Base-by-base conservation (phyloP, 495 filamentous ascomycete genomes). In the Usnea hakonensis region DNA sequence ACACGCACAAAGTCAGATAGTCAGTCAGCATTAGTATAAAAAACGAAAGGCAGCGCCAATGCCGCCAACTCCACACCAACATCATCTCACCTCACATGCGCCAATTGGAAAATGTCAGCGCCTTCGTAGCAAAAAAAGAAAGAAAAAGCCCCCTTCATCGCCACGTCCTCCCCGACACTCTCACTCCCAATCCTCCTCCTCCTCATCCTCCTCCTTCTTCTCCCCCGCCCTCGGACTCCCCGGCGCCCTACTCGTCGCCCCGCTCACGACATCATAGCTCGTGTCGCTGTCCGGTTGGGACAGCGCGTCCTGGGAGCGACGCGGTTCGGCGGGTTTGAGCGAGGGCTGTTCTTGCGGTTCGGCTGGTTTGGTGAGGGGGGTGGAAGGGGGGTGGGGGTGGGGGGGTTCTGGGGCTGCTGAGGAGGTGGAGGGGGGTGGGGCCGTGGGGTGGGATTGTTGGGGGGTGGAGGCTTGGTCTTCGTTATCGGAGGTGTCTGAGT, bases 241-340 rank as follows among this genome's bases (percentile, higher is more conserved):
- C 16, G 86, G 85, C 33, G 90, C 85, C 57, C 86, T 86, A 71
- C 90, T 96, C 14, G 88, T 85, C 10, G 87, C 84, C 21, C 91
- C 91, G 67, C 90, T 95, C 44, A 97, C 90, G 38, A 97, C 79
- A 72, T 97, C 92, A 68, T 97, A 97, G 76, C 90, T 95, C 21
- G 89, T 88, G 68, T 97, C 92, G 72, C 90, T 95, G 70, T 89
- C 91, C 23, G 90, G 82, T 65, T 88, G 86, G 17, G 87, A 91
- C 56, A 90, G 89, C 71, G 89, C 85, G 68, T 96, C 91, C 64
- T 94, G 85, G 21, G 91, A 95, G 62, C 87, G 88, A 44, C 90
- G 85, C 37, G 81, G 77, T 5, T 65, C 63, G 6, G 60, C 54
- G 37, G 72, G 65, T 44, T 64, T 66, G 56, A 63, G 69, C 13